These are phyloP conservation scores for Boletus rubroflammeus DNA, from an alignment of 768 basidiomycete genomes.

Conservation along the genomic window DNA sequence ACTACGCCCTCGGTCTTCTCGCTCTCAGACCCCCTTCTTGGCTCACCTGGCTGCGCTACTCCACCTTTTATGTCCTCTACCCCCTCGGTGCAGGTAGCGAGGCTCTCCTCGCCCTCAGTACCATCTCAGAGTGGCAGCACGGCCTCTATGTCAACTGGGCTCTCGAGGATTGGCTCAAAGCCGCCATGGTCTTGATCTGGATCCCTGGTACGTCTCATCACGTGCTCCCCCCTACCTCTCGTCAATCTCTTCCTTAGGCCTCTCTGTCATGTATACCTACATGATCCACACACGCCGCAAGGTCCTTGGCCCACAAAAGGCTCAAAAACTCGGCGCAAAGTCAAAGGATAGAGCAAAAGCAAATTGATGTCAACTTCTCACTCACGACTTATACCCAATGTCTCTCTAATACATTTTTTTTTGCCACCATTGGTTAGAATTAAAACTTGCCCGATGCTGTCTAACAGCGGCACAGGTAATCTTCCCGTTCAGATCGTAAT, in stretches of 20 bases:
- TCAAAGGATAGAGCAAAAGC: conserved; percentile 30
- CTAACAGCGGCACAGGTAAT: neutral
- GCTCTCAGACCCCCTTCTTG: conserved; percentile 49
- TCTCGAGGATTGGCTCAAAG: conserved; percentile 54
- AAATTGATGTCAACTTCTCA: conserved; percentile 5
- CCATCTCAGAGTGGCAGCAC: conserved; percentile 54
- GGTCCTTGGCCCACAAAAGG: conserved; percentile 41
- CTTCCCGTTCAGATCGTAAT: conserved; percentile 7
- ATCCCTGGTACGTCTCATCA: conserved; percentile 67
- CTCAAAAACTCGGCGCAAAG: conserved; percentile 33
- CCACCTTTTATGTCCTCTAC: conserved; percentile 92
- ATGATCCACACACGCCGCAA: conserved; percentile 58
- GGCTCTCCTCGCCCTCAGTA: conserved; percentile 76
- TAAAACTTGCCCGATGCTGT: neutral
- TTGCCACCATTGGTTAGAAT: conserved; percentile 3
- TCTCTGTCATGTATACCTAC: conserved; percentile 55
- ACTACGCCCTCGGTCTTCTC: conserved; percentile 71
- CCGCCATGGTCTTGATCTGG: conserved; percentile 71
- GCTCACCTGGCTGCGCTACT: conserved; percentile 80
- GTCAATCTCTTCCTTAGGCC: conserved; percentile 27
- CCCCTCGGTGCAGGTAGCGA: conserved; percentile 90
- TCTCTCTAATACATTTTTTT: conserved; percentile 21
- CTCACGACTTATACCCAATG: neutral
- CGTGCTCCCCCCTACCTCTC: neutral
- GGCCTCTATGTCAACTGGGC: conserved; percentile 47